Base-by-base conservation (phyloP, 306 rosid species). In the Rosa rugosa region DNA sequence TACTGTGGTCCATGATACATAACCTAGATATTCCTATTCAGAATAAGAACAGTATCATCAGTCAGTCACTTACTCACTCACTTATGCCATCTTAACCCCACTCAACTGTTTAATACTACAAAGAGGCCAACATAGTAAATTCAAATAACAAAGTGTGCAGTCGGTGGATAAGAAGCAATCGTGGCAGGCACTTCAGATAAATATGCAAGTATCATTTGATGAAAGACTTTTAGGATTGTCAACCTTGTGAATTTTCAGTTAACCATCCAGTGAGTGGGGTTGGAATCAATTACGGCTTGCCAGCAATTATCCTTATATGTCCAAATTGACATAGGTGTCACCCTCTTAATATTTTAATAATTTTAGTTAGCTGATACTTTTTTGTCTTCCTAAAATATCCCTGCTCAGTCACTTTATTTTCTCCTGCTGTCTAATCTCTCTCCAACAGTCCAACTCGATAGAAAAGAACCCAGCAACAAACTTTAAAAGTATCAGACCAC, bases 151-250 rank as follows among this genome's bases (percentile, higher is more conserved):
- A 69, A 70, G 78, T 84, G 81, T 75, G 60, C 78, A 70, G 77
- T 82, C 49, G 31, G 81, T 85, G 84, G 81, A 74, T 76, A 79
- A 81, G 83, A 71, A 84, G 89, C 84, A 86, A 79, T 47, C 79
- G 79, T 80, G 89, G 93, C 89, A 86, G 83, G 85, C 89, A 90
- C 75, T 82, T 80, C 75, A 87, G 82, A 80, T 73, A 80, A 81
- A 69, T 67, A 64, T 54, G 73, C 16, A 27, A 62, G 71, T 86
- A 86, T 78, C 88, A 81, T 42, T 1, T 64, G 73, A 78, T 79
- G 83, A 54, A 81, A 56, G 63, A 67, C 66, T 64, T 79, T 69
- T 51, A 75, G 80, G 57, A 83, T 77, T 84, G 91, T 81, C 92
- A 87, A 85, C 84, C 79, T 81, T 80, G 80, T 82, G 73, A 81